These are phyloP conservation scores for Talaromyces piceae DNA, from an alignment of 2,329 filamentous ascomycete species.

Conservation along the genomic window DNA sequence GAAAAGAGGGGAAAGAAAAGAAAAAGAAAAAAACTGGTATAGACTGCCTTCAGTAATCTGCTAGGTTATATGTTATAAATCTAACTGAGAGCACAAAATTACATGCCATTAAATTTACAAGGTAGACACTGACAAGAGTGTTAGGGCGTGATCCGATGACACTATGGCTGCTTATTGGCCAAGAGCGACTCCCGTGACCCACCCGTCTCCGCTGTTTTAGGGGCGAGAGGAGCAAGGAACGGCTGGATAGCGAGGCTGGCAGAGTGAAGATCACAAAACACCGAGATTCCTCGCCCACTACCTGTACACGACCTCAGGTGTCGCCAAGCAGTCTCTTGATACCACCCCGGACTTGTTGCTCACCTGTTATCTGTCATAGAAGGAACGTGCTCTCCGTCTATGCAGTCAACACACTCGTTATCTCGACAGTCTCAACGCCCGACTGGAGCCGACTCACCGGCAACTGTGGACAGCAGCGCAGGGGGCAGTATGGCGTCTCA, in stretches of 20 bases:
- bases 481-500: conserved; percentile 44
- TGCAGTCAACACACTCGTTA: conserved; percentile 16
- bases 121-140: no score
- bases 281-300: not conserved
- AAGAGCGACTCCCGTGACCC: conserved; percentile 9
- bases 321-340: not conserved
- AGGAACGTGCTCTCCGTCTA: conserved; percentile 7
- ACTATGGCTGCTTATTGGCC: not conserved
- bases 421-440: conserved; percentile 49
- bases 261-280: not conserved
- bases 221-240: conserved; percentile 5
- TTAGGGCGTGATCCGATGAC: no score
- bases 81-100: no score
- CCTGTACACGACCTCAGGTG: not conserved
- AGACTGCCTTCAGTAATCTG: no score
- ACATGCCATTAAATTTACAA: no score
- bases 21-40: no score
- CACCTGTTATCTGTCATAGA: no score
- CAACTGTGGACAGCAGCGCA: conserved; percentile 43
- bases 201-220: conserved; percentile 8
- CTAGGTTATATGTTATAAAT: no score
- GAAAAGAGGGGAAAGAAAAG: no score
- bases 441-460: conserved; percentile 51
- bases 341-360: not conserved
- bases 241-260: not conserved